Base-by-base conservation (phyloP, 2,329 filamentous ascomycete genomes). In the Phyllosticta citriasiana region DNA sequence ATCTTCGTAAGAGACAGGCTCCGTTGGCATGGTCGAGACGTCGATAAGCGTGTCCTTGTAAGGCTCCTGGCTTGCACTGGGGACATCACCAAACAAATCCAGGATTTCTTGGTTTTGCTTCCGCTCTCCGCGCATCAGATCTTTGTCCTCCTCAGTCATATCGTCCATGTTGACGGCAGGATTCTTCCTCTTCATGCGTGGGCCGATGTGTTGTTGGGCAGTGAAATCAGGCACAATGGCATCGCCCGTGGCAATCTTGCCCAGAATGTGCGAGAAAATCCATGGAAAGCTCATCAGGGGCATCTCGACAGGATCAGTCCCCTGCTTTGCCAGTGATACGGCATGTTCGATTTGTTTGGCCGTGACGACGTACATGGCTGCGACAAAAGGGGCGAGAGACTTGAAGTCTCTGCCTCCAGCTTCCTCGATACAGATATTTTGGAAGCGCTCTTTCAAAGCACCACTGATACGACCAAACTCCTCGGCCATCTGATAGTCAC, bases 271-370 rank as follows among this genome's bases (percentile, higher is more conserved):
- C 12, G 85, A 80, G 65, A 97, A 96, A 1, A 97, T 78, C 94
- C 94, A 99, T 0, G 94, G 93, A 67, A 97, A 97, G 63, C 88
- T 94, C 67, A 97, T 94, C 8, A 97, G 77, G 0, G 94, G 93
- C 80, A 91, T 87, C 2, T 77, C 88, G 77, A 89, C 85, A 2
- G 75, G 75, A 10, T 73, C 75, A 68, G 75, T 74, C 22, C 69
- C 71, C n/a, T 71, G 61, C 2, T 72, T 71, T 40, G 77, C 77
- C 66, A 85, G 81, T 22, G 77, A 72, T 4, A 87, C 72, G 0
- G 86, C 86, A 27, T 79, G 75, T 16, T 80, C 78, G 33, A 89
- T 80, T 69, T 96, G 86, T 58, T 87, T 79, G 47, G 86, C 84
- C 0, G 93, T 96, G 26, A 95, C 83, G 22, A 79, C 84, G 73